phyloP scores from a whole-genome alignment of 1,139 yeast species.

The Yamadazyma sp. region DNA sequence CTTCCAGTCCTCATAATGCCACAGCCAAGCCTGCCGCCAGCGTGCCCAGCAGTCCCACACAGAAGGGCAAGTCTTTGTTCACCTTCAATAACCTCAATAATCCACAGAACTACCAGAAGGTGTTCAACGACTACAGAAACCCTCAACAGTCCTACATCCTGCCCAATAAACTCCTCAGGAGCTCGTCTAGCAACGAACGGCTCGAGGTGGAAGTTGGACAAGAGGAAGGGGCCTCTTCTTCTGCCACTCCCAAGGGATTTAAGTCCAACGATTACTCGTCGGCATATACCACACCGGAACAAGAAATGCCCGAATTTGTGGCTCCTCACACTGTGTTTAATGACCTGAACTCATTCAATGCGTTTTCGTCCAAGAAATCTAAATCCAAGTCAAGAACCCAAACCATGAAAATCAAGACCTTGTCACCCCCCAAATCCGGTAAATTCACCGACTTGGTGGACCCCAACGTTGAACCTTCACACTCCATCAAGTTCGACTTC shows the following conservation, averaged over 20 bases:
- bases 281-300: conserved; percentile 7
- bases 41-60: neutral
- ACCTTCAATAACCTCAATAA: conserved; percentile 4
- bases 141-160: conserved; percentile 34
- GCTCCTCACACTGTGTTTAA: conserved; percentile 1
- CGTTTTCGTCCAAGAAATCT: conserved; percentile 1
- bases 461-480: conserved; percentile 47
- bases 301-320: neutral
- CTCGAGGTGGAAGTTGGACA: no score
- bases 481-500: conserved; percentile 28
- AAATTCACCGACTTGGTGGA: conserved; percentile 39
- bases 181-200: neutral
- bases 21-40: neutral
- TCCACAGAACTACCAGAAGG: conserved; percentile 11
- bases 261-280: neutral
- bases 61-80: conserved; percentile 3
- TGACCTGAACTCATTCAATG: conserved; percentile 2
- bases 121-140: conserved; percentile 38
- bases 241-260: neutral
- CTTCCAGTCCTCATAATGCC: neutral
- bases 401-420: conserved; percentile 34
- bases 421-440: conserved; percentile 21
- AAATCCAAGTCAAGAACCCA: conserved; percentile 4
- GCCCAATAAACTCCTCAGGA: conserved; percentile 16
- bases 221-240: neutral